phyloP scores from a whole-genome alignment of 75 land plant species.

The Picea sitchensis region DNA sequence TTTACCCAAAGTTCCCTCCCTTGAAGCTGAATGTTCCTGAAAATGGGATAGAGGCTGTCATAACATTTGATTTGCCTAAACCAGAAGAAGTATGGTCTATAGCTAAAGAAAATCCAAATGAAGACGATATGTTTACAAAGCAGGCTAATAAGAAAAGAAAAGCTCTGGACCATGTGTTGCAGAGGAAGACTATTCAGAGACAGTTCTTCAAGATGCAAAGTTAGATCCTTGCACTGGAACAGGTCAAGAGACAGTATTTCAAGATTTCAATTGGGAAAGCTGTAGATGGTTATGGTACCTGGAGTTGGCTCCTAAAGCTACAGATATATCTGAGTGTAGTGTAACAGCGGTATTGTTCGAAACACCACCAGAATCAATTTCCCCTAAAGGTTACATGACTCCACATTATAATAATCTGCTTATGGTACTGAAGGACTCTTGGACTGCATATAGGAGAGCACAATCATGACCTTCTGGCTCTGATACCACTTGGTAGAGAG shows the following conservation, averaged over 20 bases:
- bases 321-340: slow-evolving; percentile 61
- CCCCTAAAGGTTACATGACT: slow-evolving; percentile 88
- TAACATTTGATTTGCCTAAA: slow-evolving; percentile 40
- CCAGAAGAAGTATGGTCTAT: slow-evolving; percentile 67
- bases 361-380: slow-evolving; percentile 78
- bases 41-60: slow-evolving; percentile 10
- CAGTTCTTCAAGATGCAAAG: slow-evolving; percentile 28
- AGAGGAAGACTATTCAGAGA: slow-evolving; percentile 34
- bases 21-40: slow-evolving; percentile 18
- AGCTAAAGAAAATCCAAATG: slow-evolving; percentile 49
- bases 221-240: slow-evolving; percentile 64
- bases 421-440: slow-evolving; percentile 63
- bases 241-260: slow-evolving; percentile 73
- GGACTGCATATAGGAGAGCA: slow-evolving; percentile 67
- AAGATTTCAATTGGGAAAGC: slow-evolving; percentile 91
- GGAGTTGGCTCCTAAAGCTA: slow-evolving; percentile 62
- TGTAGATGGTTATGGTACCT: slow-evolving; percentile 64
- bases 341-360: slow-evolving; percentile 73
- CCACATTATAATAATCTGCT: slow-evolving; percentile 63
- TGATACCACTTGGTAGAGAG: too few relatives aligned
- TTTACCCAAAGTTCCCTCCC: slow-evolving; percentile 55
- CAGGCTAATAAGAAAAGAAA: slow-evolving; percentile 52
- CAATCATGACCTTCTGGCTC: slow-evolving; percentile 57
- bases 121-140: slow-evolving; percentile 39
- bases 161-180: slow-evolving; percentile 43